Conservation (phyloP, 257 asterid species). For the Fraxinus americana region DNA sequence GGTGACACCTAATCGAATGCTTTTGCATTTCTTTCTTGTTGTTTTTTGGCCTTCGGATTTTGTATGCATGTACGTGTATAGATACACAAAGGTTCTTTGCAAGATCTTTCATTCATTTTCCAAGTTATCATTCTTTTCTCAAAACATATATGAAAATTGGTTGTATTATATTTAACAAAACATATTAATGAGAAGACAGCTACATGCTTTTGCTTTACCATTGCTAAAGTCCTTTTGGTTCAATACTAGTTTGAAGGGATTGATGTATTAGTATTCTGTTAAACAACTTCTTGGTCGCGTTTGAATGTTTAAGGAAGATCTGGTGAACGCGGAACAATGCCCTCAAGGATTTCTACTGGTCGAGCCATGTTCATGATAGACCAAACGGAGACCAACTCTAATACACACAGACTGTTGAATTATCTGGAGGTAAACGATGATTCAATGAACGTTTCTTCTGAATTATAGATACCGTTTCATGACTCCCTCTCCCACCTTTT, state of each 20-base stretch:
- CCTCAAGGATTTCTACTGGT: background rate
- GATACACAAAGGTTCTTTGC: background rate
- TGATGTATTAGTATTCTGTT: background rate
- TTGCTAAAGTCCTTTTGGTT: slow-evolving; percentile 2
- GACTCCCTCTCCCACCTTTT: background rate
- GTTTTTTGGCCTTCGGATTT: background rate
- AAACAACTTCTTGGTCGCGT: background rate
- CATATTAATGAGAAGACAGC: background rate
- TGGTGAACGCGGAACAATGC: background rate
- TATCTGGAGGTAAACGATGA: too few species aligned
- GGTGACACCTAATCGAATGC: slow-evolving; percentile 30
- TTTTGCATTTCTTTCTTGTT: background rate
- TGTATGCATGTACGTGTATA: background rate
- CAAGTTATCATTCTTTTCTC: background rate
- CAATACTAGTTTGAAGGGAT: background rate
- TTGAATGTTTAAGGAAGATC: background rate
- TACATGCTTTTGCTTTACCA: background rate
- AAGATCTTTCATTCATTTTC: background rate
- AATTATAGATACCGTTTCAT: background rate
- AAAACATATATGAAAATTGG: background rate
- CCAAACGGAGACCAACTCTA: background rate
- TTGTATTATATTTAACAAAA: background rate
- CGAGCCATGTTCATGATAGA: background rate
- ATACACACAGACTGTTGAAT: too few species aligned
- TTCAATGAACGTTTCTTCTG: too few species aligned